Conservation (phyloP, 495 filamentous ascomycete genomes). For the Haplographium delicatum region DNA sequence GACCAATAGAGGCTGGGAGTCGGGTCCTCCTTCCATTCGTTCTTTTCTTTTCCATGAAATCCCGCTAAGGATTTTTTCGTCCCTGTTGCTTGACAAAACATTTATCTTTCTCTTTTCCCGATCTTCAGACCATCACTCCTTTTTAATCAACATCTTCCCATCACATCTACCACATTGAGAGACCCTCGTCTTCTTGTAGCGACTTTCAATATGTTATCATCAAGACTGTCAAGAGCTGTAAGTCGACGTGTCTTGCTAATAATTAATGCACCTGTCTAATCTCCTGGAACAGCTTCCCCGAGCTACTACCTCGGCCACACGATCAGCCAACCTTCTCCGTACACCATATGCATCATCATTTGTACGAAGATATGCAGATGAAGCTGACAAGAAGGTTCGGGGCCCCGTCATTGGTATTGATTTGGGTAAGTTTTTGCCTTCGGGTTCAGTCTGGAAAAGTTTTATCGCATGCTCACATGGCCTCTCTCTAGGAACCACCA, state of each 20-base stretch:
- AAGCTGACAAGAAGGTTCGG: slow-evolving; percentile 82
- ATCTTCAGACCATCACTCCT: slow-evolving; percentile 26
- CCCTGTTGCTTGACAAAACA: slow-evolving; percentile 2
- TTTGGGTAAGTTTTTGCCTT: slow-evolving; percentile 63
- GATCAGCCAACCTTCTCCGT: slow-evolving; percentile 52
- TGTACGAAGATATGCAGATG: slow-evolving; percentile 73
- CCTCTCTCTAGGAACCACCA: slow-evolving; percentile 71
- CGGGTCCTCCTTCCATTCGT: no score
- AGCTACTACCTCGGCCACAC: slow-evolving; percentile 51
- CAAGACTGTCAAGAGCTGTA: slow-evolving; percentile 45
- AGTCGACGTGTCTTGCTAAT: slow-evolving; percentile 15
- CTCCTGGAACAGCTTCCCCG: slow-evolving; percentile 55
- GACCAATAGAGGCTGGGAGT: no score
- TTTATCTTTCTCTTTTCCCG: slow-evolving; percentile 31
- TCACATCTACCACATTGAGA: slow-evolving; percentile 37
- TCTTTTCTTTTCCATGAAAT: not conserved
- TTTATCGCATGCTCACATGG: slow-evolving; percentile 18
- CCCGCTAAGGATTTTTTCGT: not conserved
- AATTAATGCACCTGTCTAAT: slow-evolving; percentile 21
- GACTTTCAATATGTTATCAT: slow-evolving; percentile 47
- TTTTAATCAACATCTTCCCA: slow-evolving; percentile 30
- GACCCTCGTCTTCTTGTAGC: slow-evolving; percentile 22
- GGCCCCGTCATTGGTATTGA: slow-evolving; percentile 98
- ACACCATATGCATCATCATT: slow-evolving; percentile 45
- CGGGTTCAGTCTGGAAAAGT: not conserved